Evolutionary conservation across 148 eudicot species (phyloP), one percentile per base, ranked within the genome.

Genomic region (Arctostaphylos glauca): DNA sequence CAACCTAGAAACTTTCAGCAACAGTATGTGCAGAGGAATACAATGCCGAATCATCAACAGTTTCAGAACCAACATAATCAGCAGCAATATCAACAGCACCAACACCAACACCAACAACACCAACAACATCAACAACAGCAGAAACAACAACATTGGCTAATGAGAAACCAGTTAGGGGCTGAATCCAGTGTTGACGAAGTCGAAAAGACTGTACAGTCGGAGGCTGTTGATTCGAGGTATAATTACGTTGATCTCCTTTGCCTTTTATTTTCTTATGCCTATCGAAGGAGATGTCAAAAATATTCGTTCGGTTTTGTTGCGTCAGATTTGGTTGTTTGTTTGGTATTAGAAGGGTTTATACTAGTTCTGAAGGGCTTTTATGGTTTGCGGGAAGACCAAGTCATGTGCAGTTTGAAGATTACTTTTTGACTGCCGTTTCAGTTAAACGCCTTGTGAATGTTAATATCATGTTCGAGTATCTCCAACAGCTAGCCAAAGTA

Each of bases 171-270:
- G 82, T 77, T 83, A 53, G 90, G 87, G 16, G 66, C 81, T 0
- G 92, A 92, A 70, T 80, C 87, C 18, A 77, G 83, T 67, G 85
- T 83, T 6, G 93, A 89, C 6, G 94, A 90, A 84, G 98, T 89
- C 3, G 94, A 94, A 76, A 92, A 94, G 86, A 93, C 91, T 1
- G 85, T 92, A 2, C 98, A 90, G 78, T 89, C 98, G 0, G 98
- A 92, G 86, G 91, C 90, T 10, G 79, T 79, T 43, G 93, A 92
- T 71, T 80, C 88, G 58, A 92, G 96, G 96, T 91, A 75, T 6
- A 4, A 4, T 52, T 80, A 1, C 19, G 12, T 66, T 80, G 74
- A 47, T 48, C 43, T 80, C 46, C 9, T 68, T 41, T 47, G 14
- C 44, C 16, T 48, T 14, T 12, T 53, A 62, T 60, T 19, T 23